phyloP scores from a whole-genome alignment of 495 filamentous ascomycete species.

The Staphylotrichum tortipilum region DNA sequence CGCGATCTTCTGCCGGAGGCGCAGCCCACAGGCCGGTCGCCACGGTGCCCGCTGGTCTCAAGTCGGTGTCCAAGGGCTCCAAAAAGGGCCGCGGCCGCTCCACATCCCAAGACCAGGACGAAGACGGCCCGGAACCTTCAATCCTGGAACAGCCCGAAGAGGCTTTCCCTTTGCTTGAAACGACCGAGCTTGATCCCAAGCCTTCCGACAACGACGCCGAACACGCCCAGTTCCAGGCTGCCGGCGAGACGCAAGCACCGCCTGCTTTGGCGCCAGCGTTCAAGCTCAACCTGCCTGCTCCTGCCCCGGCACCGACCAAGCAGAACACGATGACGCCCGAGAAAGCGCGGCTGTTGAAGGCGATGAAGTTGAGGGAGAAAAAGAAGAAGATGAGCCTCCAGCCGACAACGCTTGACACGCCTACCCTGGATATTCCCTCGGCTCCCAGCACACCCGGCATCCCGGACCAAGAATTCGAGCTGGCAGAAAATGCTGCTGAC shows the following conservation, averaged over 20 bases:
- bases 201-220: slow-evolving; percentile 18
- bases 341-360: slow-evolving; percentile 87
- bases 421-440: slow-evolving; percentile 10
- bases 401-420: slow-evolving; percentile 4
- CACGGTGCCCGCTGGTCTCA: slow-evolving; percentile 51
- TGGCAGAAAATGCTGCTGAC: not conserved
- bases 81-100: slow-evolving; percentile 37
- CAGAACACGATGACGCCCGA: slow-evolving; percentile 71
- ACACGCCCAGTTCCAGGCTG: slow-evolving; percentile 26
- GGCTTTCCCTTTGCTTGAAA: slow-evolving; percentile 5
- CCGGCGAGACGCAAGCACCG: too few relatives aligned
- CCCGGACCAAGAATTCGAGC: slow-evolving; percentile 6
- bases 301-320: slow-evolving; percentile 30
- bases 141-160: slow-evolving; percentile 24
- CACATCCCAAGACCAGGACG: slow-evolving; percentile 21
- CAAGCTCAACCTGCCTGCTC: slow-evolving; percentile 33
- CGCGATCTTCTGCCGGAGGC: slow-evolving; percentile 45
- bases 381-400: slow-evolving; percentile 50
- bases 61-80: slow-evolving; percentile 35
- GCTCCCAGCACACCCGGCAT: slow-evolving; percentile 9
- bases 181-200: slow-evolving; percentile 17
- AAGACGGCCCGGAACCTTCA: slow-evolving; percentile 17
- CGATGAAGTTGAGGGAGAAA: slow-evolving; percentile 74
- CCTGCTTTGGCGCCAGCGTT: slow-evolving; percentile 44
- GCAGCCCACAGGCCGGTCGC: slow-evolving; percentile 62